Percentiles rank a stretch among this genome's conserved stretches.
These are phyloP conservation scores for Zanthoxylum bungeanum DNA, from an alignment of 345 rosid species.

Conservation along the genomic window DNA sequence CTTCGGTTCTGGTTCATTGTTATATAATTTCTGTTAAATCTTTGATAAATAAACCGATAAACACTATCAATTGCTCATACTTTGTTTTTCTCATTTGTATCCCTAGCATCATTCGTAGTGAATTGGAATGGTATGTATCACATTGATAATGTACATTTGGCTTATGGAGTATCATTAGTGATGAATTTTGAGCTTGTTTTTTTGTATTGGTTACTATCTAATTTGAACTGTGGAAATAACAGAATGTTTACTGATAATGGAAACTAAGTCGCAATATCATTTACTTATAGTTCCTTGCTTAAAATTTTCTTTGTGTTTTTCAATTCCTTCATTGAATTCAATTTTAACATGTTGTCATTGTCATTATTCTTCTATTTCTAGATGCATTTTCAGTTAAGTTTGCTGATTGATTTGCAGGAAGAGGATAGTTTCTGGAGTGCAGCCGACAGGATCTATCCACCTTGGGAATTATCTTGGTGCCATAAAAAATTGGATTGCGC, in stretches of 20 bases:
- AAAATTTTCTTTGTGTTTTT: neutral
- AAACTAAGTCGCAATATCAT: neutral
- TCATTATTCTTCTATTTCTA: neutral
- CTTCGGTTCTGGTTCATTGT: neutral
- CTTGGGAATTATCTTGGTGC: constrained; percentile 94
- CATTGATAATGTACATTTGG: neutral
- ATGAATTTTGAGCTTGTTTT: neutral
- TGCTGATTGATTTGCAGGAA: constrained; percentile 40
- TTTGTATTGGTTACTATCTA: neutral
- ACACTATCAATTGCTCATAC: neutral
- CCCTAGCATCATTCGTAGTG: no score
- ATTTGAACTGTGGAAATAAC: neutral
- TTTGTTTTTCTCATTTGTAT: neutral
- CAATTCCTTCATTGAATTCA: neutral
- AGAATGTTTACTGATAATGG: neutral
- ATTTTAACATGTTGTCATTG: neutral
- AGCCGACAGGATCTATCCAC: constrained; percentile 88
- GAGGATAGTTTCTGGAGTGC: constrained; percentile 90
- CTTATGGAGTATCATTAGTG: neutral
- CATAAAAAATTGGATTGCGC: constrained; percentile 76
- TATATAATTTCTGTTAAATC: neutral
- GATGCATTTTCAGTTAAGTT: neutral
- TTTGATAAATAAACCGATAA: neutral
- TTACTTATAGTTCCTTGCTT: neutral
- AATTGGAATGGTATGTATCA: neutral